Conservation (phyloP, 495 filamentous ascomycete genomes). For the Xylaria curta region DNA sequence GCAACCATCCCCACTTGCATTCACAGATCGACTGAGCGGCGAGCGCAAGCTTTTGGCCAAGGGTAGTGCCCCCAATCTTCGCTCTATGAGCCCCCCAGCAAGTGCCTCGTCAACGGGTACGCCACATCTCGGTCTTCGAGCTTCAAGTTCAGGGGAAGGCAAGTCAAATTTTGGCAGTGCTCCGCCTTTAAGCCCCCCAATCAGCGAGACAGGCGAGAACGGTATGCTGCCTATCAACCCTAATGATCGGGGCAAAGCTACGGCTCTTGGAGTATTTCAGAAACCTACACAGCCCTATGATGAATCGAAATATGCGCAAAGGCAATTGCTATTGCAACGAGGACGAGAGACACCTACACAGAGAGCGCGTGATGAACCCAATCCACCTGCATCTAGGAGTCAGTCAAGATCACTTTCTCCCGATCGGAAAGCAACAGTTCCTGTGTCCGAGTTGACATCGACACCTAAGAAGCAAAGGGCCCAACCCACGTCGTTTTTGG, state of each 20-base stretch:
- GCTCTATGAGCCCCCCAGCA: constrained; percentile 48
- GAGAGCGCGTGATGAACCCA: constrained; percentile 42
- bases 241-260: constrained; percentile 83
- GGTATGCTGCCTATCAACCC: constrained; percentile 68
- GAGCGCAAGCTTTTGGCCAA: constrained; percentile 50
- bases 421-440: constrained; percentile 30
- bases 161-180: constrained; percentile 54
- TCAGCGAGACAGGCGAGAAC: constrained; percentile 71
- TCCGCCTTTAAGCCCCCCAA: constrained; percentile 75
- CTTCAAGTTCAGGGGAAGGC: constrained; percentile 43
- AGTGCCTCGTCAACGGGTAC: constrained; percentile 39
- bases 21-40: constrained; percentile 41
- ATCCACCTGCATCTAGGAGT: constrained; percentile 32
- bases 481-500: constrained; percentile 47
- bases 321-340: constrained; percentile 79
- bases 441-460: constrained; percentile 24
- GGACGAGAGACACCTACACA: constrained; percentile 61
- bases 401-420: constrained; percentile 47
- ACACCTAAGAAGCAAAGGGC: constrained; percentile 46
- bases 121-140: constrained; percentile 38
- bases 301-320: constrained; percentile 82
- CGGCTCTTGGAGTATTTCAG: constrained; percentile 82
- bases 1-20: constrained; percentile 43
- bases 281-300: constrained; percentile 78
- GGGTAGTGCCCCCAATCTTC: constrained; percentile 56